phyloP scores from a whole-genome alignment of 208 protist species.

The Leishmania lainsoni region DNA sequence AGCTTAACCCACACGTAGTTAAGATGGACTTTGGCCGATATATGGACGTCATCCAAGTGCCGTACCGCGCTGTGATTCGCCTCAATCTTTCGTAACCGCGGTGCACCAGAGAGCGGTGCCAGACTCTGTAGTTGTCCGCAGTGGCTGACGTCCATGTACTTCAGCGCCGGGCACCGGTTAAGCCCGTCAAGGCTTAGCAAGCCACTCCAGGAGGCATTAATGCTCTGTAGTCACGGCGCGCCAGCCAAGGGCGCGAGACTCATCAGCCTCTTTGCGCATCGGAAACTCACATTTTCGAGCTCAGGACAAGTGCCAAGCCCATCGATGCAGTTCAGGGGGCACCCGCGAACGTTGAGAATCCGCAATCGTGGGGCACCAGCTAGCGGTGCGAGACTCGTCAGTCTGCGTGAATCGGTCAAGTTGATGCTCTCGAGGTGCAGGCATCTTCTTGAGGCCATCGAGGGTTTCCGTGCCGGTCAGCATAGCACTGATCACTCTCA shows the following conservation, averaged over 20 bases:
- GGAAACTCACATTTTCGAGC: not conserved
- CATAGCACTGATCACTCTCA: not conserved
- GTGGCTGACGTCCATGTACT: not conserved
- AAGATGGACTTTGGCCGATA: not conserved
- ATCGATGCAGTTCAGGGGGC: not conserved
- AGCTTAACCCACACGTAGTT: not conserved
- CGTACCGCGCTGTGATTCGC: not conserved
- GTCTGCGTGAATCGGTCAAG: not conserved
- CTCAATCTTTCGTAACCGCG: not conserved
- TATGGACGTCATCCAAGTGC: not conserved
- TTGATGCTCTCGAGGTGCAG: not conserved
- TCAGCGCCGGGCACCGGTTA: not conserved
- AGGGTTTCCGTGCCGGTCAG: not conserved
- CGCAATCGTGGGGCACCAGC: not conserved
- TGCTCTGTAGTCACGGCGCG: not conserved
- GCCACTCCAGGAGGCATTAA: not conserved
- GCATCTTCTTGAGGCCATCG: not conserved
- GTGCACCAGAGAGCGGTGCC: not conserved
- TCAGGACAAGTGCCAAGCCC: conserved; percentile 6
- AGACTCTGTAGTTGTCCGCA: not conserved
- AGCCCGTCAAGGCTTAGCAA: not conserved
- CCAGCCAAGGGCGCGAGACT: not conserved
- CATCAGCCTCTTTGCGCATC: not conserved
- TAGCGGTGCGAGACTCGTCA: not conserved
- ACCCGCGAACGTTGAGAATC: not conserved